Evolutionary conservation across 2,329 filamentous ascomycete species (phyloP).

Genomic region (Hypoxylon sp.): DNA sequence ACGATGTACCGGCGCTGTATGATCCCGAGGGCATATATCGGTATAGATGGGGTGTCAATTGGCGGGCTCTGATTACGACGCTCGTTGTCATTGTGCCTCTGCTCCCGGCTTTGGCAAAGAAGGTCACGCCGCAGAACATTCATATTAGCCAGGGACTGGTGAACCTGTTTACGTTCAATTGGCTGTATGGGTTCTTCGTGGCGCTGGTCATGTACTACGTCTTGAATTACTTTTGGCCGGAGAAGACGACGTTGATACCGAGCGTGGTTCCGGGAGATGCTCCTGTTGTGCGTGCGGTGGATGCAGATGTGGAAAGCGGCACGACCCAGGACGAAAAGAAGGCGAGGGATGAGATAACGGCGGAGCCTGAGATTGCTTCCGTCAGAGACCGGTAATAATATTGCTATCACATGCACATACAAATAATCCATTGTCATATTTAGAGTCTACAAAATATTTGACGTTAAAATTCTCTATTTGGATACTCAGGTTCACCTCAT

Average conservation of each 20-base stretch:
- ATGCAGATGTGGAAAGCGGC: conserved; percentile 34
- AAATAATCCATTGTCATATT: no score
- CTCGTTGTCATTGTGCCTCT: conserved; percentile 50
- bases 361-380: neutral
- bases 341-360: conserved; percentile 3
- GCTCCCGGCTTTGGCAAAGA: conserved; percentile 53
- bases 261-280: conserved; percentile 40
- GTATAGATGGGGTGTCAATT: conserved; percentile 54
- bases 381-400: conserved; percentile 15
- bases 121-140: conserved; percentile 49
- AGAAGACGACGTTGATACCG: conserved; percentile 45
- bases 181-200: conserved; percentile 53
- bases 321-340: conserved; percentile 24
- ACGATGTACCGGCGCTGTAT: conserved; percentile 59
- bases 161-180: conserved; percentile 53
- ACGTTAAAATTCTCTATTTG: neutral
- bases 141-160: conserved; percentile 44
- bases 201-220: conserved; percentile 45
- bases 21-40: conserved; percentile 56
- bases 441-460: neutral
- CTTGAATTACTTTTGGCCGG: conserved; percentile 46
- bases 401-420: neutral
- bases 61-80: conserved; percentile 52
- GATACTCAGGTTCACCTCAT: neutral
- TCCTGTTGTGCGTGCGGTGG: conserved; percentile 28